These are phyloP conservation scores for Barbarea vulgaris DNA, from an alignment of 345 rosid species.

Conservation along the genomic window DNA sequence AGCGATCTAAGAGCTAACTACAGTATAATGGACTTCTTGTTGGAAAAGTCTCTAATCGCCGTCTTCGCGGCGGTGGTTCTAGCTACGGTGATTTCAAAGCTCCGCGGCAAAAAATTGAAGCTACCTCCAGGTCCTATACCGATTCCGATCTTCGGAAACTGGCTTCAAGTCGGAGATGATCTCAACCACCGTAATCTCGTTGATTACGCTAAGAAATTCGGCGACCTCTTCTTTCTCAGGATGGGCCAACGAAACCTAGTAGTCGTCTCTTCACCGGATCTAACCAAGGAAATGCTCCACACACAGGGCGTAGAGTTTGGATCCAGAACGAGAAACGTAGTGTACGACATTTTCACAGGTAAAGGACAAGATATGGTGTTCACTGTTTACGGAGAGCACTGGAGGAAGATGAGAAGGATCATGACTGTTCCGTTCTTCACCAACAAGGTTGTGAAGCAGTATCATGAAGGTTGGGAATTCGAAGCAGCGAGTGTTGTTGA, in stretches of 20 bases:
- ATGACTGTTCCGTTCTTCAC: constrained; percentile 99
- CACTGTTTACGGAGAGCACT: constrained; percentile 97
- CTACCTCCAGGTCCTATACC: constrained; percentile 94
- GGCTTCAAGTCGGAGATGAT: constrained; percentile 99
- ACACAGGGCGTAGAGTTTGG: constrained; percentile 97
- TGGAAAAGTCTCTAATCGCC: constrained; percentile 79
- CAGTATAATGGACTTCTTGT: constrained; percentile 77
- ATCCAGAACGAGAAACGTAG: constrained; percentile 89
- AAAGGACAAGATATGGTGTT: constrained; percentile 99
- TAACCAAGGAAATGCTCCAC: constrained; percentile 86
- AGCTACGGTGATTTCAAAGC: constrained; percentile 71
- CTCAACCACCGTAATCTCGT: constrained; percentile 87
- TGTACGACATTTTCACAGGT: constrained; percentile 94
- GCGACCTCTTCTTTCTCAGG: constrained; percentile 69
- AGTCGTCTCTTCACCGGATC: constrained; percentile 86
- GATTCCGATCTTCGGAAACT: constrained; percentile 89
- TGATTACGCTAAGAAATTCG: constrained; percentile 72
- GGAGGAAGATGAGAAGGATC: constrained; percentile 98
- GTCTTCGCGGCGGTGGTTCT: constrained; percentile 65
- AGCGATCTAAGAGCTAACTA: not conserved
- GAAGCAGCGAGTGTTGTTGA: constrained; percentile 77
- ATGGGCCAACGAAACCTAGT: constrained; percentile 95
- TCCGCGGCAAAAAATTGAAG: constrained; percentile 83
- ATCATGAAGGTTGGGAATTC: constrained; percentile 69
- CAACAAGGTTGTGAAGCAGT: constrained; percentile 80